Percentiles rank a stretch among this genome's conserved stretches.
Evolutionary conservation across 345 rosid genomes (phyloP).

Genomic region (Sonneratia caseolaris): DNA sequence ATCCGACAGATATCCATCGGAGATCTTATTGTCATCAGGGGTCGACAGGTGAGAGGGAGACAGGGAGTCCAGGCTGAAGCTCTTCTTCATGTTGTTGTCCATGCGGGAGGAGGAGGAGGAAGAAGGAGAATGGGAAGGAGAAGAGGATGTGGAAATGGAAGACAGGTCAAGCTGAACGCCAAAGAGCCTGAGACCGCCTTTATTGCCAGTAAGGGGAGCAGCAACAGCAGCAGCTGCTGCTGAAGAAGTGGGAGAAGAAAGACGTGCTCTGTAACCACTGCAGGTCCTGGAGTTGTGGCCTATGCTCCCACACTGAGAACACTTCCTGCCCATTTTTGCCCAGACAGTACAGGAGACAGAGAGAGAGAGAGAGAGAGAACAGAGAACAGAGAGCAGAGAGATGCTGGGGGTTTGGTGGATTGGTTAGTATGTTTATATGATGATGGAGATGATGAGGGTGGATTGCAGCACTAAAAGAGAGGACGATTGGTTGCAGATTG

Average conservation of each 20-base stretch:
- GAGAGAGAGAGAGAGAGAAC: background rate
- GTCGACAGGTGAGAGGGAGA: slow-evolving; percentile 26
- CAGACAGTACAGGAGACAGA: slow-evolving; percentile 15
- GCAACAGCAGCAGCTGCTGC: too few relatives aligned
- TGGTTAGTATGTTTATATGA: slow-evolving; percentile 6
- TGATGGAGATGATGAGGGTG: slow-evolving; percentile 20
- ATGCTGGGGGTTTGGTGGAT: slow-evolving; percentile 7
- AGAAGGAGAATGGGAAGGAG: background rate
- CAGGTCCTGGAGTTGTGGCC: slow-evolving; percentile 70
- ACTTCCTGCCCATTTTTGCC: slow-evolving; percentile 51
- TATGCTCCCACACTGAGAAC: slow-evolving; percentile 57
- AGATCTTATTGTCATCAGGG: slow-evolving; percentile 21
- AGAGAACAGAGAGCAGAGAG: slow-evolving; percentile 4
- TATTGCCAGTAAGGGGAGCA: background rate
- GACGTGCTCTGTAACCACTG: slow-evolving; percentile 13
- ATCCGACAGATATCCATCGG: slow-evolving; percentile 34
- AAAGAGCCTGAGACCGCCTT: slow-evolving; percentile 36
- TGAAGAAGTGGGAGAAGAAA: background rate
- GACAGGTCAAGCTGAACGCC: slow-evolving; percentile 41
- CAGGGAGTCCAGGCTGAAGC: slow-evolving; percentile 47
- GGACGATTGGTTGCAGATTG: slow-evolving; percentile 42
- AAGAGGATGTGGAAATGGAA: background rate
- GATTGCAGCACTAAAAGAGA: slow-evolving; percentile 37
- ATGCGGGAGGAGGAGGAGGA: slow-evolving; percentile 10
- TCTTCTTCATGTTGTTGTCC: slow-evolving; percentile 24